Conservation (phyloP, 192 early-diverging fungal genomes). For the Coemansia sp. region DNA sequence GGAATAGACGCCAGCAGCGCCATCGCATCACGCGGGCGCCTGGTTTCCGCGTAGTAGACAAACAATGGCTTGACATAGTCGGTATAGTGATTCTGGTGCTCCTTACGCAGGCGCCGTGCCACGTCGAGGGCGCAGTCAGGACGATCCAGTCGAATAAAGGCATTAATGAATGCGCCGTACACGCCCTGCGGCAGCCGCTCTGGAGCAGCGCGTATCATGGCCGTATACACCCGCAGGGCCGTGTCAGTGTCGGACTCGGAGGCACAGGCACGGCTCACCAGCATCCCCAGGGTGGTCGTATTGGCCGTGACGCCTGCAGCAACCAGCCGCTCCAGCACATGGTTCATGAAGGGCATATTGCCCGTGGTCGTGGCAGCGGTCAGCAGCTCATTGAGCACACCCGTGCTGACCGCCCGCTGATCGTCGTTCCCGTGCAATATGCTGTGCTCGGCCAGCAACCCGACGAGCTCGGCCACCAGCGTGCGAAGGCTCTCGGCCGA, state of each 20-base stretch:
- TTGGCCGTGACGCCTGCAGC: slow-evolving; percentile 7
- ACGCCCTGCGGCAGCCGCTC: too few relatives aligned
- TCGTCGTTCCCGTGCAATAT: slow-evolving; percentile 3
- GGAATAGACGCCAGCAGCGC: too few relatives aligned
- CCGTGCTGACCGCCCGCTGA: slow-evolving; percentile 18
- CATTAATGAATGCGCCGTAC: slow-evolving; percentile 30
- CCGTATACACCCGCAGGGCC: too few relatives aligned
- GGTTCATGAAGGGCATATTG: slow-evolving; percentile 3
- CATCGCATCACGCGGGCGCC: slow-evolving; percentile 10
- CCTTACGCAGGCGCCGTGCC: slow-evolving; percentile 13
- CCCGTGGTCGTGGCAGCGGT: slow-evolving; percentile 3
- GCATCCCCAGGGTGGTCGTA: slow-evolving; percentile 29
- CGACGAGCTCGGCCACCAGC: slow-evolving; percentile 21
- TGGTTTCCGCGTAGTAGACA: slow-evolving; percentile 10
- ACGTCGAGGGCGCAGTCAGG: slow-evolving; percentile 18
- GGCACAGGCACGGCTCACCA: slow-evolving; percentile 8
- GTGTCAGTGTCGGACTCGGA: slow-evolving; percentile 10
- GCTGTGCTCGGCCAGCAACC: neutral
- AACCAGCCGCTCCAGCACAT: slow-evolving; percentile 18
- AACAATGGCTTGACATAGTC: slow-evolving; percentile 11
- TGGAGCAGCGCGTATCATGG: too few relatives aligned
- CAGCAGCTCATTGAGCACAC: slow-evolving; percentile 33
- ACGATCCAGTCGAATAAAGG: slow-evolving; percentile 17
- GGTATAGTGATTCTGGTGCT: slow-evolving; percentile 6
- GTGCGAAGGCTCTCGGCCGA: neutral